Evolutionary conservation across 306 rosid species (phyloP), one percentile per base, ranked within the genome.

Genomic region (Lathyrus sativus): DNA sequence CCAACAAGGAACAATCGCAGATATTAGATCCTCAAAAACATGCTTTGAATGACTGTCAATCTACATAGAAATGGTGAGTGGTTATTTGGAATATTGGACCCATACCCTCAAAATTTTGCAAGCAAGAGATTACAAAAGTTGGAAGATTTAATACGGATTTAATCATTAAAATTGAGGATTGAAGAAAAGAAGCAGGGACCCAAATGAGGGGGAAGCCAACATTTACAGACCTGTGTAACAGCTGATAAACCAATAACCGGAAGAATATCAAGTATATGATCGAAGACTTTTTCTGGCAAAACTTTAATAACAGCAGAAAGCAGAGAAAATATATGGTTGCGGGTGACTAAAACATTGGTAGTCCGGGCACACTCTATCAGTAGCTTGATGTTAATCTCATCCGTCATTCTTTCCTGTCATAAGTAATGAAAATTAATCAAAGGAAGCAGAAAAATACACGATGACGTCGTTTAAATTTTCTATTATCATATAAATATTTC

Each of bases 1-100:
- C 96, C 96, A 92, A 82, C 84, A 92, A n/a, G 98, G 98, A 80
- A 90, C 91, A 68, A 90, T 74, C 17, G 90, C 84, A 63, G 96
- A 85, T 73, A 90, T 78, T 67, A 92, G 85, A 76, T 88, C 90
- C 84, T 92, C 96, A 76, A 85, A 86, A 67, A 89, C 96, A 69
- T 19, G 85, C 80, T 78, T 83, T 26, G 98, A 92, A 76, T 87
- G 88, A 75, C 71, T 76, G 79, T 92, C 98, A 82, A 75, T 78
- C 98, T 92, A 74, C 70, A 79, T 31, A 67, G 3, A 74, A 67
- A 48, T 54, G 50, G 57, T 75, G 26, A 75, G 11, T 24, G 57
- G 55, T 22, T 54, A 72, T 31, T 31, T 9, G 31, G 26, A 33
- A 15, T 19, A 18, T 8, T 41, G 33, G 10, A 62, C 7, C 13